Evolutionary conservation across 2,329 filamentous ascomycete species (phyloP), one percentile per base, ranked within the genome.

Genomic region (Sporothrix euskadiensis): DNA sequence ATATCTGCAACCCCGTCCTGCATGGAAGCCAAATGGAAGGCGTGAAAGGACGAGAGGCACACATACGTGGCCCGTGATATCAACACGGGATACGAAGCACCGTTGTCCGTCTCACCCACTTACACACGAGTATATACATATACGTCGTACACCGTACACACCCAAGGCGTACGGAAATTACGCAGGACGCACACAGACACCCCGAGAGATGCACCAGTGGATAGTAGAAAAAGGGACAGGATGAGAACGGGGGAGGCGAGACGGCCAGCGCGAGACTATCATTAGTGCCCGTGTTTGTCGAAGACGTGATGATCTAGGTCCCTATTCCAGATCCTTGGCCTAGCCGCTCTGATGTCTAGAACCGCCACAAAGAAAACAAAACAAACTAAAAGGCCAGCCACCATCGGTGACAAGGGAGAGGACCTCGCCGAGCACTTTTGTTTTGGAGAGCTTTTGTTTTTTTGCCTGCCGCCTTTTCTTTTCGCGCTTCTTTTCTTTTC

Each of bases 281-380:
- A 57, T 19, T 70, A 70, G 68, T 47, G 49, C 52, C 68, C 68
- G 66, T 10, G 52, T 44, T 70, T 70, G 32, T 32, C 19, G 30
- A 54, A 54, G 47, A 35, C 47, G 47, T 54, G 66, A 39, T 69
- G 30, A 52, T 54, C 66, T 19, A 41, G 66, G 47, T 68, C 65
- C 16, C 44, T 54, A 16, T 52, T 52, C 65, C n/a, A 19, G 61
- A 30, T 30, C 22, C 41, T 41, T 39, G 3, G 41, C 39, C 22
- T 30, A 7, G 39, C 22, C 26, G 61, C 47, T 12, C n/a, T 30
- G 39, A 26, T 26, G 39, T n/a, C 61, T 16, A 9, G 10, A 19
- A 49, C 14, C 41, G 9, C 12, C 41, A 10, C 7, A 44, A 44
- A 19, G 3, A 5, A 2, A 4, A 6, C 12, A 19, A 49, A 19